Evolutionary conservation across 2,329 filamentous ascomycete species (phyloP).

Genomic region (Boeremia lycopersici): DNA sequence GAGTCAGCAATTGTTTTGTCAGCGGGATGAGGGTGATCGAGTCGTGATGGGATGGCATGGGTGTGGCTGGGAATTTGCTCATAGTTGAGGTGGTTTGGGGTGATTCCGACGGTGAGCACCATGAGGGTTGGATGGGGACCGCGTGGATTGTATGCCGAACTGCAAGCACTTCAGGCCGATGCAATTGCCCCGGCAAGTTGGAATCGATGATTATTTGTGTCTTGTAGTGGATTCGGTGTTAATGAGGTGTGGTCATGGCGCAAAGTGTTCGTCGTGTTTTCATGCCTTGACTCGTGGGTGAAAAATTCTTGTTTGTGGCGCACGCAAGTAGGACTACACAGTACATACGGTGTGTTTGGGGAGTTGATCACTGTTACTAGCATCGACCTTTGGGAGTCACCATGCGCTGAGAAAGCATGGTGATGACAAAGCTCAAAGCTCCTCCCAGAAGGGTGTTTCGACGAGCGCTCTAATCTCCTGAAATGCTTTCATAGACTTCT

Average conservation of each 20-base stretch:
- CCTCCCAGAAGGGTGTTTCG: not conserved
- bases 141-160: not conserved
- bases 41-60: not conserved
- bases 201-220: not conserved
- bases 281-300: not conserved
- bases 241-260: not conserved
- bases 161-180: not conserved
- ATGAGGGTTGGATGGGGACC: not conserved
- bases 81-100: not conserved
- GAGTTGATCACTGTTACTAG: slow-evolving; percentile 7
- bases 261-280: not conserved
- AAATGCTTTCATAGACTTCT: not conserved
- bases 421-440: slow-evolving; percentile 5
- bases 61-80: not conserved
- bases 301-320: not conserved
- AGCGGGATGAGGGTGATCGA: not conserved
- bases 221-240: not conserved
- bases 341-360: not conserved
- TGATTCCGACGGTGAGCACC: not conserved
- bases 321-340: slow-evolving; percentile 5
- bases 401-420: not conserved
- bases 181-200: not conserved
- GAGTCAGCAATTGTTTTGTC: slow-evolving; percentile 9
- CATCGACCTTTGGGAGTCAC: not conserved
- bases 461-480: not conserved